Evolutionary conservation across 805 yeast species (phyloP).

Genomic region (Candida cerambycidarum): DNA sequence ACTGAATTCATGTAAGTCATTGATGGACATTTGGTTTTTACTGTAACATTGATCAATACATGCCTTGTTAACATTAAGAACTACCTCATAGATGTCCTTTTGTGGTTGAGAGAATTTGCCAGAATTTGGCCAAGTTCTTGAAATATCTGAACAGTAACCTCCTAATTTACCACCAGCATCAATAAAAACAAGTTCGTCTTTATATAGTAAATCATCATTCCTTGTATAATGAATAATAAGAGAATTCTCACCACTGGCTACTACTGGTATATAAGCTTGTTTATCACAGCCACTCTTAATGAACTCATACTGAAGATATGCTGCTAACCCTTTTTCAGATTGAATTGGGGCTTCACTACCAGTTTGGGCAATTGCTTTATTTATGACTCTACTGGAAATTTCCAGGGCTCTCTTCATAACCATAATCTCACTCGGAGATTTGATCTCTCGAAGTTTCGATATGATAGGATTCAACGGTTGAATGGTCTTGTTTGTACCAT

Average conservation of each 20-base stretch:
- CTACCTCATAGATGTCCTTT: constrained; percentile 84
- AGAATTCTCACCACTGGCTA: constrained; percentile 90
- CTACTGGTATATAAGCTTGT: constrained; percentile 92
- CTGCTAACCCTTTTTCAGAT: constrained; percentile 75
- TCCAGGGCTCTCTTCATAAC: constrained; percentile 82
- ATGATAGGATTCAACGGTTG: constrained; percentile 44
- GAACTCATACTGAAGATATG: constrained; percentile 80
- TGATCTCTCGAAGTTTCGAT: constrained; percentile 59
- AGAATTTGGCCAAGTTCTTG: constrained; percentile 92
- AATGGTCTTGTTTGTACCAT: constrained; percentile 31
- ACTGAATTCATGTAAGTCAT: constrained; percentile 74
- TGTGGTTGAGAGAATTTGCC: constrained; percentile 78
- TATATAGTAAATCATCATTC: constrained; percentile 77
- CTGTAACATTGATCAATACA: constrained; percentile 73
- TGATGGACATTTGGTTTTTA: constrained; percentile 51
- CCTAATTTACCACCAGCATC: constrained; percentile 96
- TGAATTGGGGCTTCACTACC: constrained; percentile 46
- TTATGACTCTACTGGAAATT: constrained; percentile 80
- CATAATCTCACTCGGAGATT: constrained; percentile 72
- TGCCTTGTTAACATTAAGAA: constrained; percentile 73
- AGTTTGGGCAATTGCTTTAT: constrained; percentile 70
- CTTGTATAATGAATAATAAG: constrained; percentile 91
- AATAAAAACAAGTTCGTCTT: constrained; percentile 81
- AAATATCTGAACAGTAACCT: constrained; percentile 93
- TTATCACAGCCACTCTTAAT: constrained; percentile 85